phyloP scores from a whole-genome alignment of 2,329 filamentous ascomycete species.

The Dothiorella sarmentorum region DNA sequence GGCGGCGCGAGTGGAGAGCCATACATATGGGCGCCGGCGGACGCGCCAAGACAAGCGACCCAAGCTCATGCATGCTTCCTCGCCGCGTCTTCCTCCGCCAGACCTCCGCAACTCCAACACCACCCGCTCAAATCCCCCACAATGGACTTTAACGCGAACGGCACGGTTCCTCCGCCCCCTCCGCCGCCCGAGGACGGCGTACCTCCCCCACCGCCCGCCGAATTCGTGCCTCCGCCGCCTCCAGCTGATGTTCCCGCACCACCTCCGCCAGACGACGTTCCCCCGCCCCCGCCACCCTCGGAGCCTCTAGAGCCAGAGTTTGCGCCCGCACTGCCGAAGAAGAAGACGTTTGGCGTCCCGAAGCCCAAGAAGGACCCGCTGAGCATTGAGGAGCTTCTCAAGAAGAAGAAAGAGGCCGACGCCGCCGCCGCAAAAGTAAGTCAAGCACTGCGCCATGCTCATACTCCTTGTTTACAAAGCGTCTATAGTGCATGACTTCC shows the following conservation, averaged over 20 bases:
- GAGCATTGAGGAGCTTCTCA: slow-evolving; percentile 80
- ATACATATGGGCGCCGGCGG: background rate
- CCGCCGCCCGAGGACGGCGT: slow-evolving; percentile 12
- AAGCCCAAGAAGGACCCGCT: slow-evolving; percentile 52
- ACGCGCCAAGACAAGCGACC: slow-evolving; percentile 12
- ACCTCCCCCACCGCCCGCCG: slow-evolving; percentile 41
- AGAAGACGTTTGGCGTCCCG: slow-evolving; percentile 53
- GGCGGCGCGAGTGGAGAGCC: background rate
- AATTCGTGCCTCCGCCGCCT: slow-evolving; percentile 43
- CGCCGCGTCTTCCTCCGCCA: slow-evolving; percentile 1
- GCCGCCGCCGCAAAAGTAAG: slow-evolving; percentile 74
- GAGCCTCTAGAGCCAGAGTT: slow-evolving; percentile 26
- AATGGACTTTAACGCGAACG: slow-evolving; percentile 4
- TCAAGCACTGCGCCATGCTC: background rate
- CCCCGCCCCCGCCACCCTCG: slow-evolving; percentile 21
- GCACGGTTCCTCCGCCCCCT: slow-evolving; percentile 17
- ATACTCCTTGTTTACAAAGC: slow-evolving; percentile 24
- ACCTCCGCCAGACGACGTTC: slow-evolving; percentile 19
- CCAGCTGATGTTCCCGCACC: slow-evolving; percentile 22
- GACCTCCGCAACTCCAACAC: slow-evolving; percentile 1
- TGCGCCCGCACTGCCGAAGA: slow-evolving; percentile 41
- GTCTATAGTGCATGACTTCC: slow-evolving; percentile 23
- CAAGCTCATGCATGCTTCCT: slow-evolving; percentile 6
- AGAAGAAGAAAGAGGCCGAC: slow-evolving; percentile 81
- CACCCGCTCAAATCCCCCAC: background rate